Percentiles rank a stretch among this genome's conserved stretches.
These are phyloP conservation scores for Schizophyllum amplum DNA, from an alignment of 1,284 basidiomycete genomes.

Conservation along the genomic window DNA sequence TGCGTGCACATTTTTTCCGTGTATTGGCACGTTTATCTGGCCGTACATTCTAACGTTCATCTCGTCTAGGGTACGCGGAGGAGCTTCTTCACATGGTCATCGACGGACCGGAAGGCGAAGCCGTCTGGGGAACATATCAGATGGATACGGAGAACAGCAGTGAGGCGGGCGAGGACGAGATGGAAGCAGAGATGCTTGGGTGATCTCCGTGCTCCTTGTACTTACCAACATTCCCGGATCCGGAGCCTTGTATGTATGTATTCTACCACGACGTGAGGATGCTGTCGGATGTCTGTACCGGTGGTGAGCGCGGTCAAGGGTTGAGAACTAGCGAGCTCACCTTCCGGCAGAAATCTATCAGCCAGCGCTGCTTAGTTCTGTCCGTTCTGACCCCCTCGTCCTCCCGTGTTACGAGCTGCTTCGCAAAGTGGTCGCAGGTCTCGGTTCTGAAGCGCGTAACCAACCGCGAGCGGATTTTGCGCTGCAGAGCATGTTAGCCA, in stretches of 20 bases:
- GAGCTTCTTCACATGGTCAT: slow-evolving; percentile 66
- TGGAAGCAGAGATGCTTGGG: slow-evolving; percentile 36
- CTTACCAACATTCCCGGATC: slow-evolving; percentile 7
- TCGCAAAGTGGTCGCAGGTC: slow-evolving; percentile 42
- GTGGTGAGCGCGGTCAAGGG: not conserved
- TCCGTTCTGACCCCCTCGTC: slow-evolving; percentile 16
- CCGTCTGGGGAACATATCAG: slow-evolving; percentile 62
- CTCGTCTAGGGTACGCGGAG: slow-evolving; percentile 47
- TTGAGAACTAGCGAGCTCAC: slow-evolving; percentile 7
- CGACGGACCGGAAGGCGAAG: slow-evolving; percentile 69
- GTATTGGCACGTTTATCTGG: slow-evolving; percentile 11
- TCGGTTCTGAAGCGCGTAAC: slow-evolving; percentile 42
- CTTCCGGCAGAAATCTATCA: slow-evolving; percentile 34
- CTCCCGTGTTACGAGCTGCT: slow-evolving; percentile 31
- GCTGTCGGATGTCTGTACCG: slow-evolving; percentile 1
- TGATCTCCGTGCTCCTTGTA: slow-evolving; percentile 10
- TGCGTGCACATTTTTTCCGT: slow-evolving; percentile 21
- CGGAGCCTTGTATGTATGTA: slow-evolving; percentile 6
- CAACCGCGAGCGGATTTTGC: slow-evolving; percentile 1
- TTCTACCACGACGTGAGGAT: not conserved
- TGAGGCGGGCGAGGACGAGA: slow-evolving; percentile 38
- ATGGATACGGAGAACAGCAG: slow-evolving; percentile 35
- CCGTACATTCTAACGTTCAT: slow-evolving; percentile 7
- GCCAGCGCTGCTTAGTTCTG: slow-evolving; percentile 28
- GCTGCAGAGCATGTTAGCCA: not conserved